Base-by-base conservation (phyloP, 1,284 basidiomycete species). In the Coniferiporia weirii region DNA sequence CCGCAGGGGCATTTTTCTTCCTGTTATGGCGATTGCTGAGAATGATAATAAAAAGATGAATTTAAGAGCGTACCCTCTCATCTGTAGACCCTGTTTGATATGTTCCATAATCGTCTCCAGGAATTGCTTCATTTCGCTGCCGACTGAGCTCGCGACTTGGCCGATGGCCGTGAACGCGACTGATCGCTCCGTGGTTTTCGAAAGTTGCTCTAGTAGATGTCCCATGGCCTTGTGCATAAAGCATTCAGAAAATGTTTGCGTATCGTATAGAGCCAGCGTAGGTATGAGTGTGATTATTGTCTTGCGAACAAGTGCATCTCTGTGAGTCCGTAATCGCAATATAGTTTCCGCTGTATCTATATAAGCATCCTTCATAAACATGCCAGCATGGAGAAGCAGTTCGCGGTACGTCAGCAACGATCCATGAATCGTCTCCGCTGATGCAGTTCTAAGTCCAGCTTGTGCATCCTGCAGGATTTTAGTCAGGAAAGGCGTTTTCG, bases 271-370 rank as follows among this genome's bases (percentile, higher is more conserved):
- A n/a, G 95, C 95, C 66, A 98, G 83, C 6, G 90, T 91, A 0
- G 95, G 95, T 51, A 98, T 95, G 66, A 98, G 82, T 1, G 91
- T 90, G 67, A 98, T 95, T 62, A 98, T 94, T 74, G 93, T 93
- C 73, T 93, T 91, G 57, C 93, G 85, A 59, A 98, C 89, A 36
- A 93, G 82, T 19, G 83, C 76, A 67, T 98, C 95, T 64, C 92
- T 83, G 70, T 93, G 89, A n/a, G 88, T 84, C 70, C 88, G 88
- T 76, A 94, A 95, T 47, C 85, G 84, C 49, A 99, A 79, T 54
- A 98, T 94, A 65, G 93, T 88, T 64, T 98, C 95, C 63, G 94
- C 94, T 8, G 92, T 90, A 64, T 92, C 87, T 51, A 90, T 75
- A 69, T 95, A 98, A 52, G 87, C 90, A 63, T 96, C 91, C 66